These are phyloP conservation scores for Flammula alnicola DNA, from an alignment of 1,284 basidiomycete genomes.

Conservation along the genomic window DNA sequence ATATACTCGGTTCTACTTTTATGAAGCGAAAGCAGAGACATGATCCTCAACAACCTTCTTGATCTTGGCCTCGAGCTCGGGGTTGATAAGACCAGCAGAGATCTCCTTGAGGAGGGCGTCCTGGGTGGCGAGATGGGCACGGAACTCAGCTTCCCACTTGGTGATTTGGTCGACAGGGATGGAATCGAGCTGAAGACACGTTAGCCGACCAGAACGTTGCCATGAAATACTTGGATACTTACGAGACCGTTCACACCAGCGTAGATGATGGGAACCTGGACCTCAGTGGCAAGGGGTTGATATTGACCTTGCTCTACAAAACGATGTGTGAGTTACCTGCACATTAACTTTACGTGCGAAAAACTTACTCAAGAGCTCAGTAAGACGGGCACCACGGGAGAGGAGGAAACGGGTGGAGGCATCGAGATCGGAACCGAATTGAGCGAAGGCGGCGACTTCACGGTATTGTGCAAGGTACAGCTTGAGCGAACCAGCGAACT, in stretches of 20 bases:
- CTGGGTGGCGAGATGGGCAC: constrained; percentile 80
- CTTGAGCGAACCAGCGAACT: constrained; percentile 99
- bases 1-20: constrained; percentile 32
- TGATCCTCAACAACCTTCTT: constrained; percentile 91
- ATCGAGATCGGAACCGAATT: constrained; percentile 99
- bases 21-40: constrained; percentile 78
- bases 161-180: constrained; percentile 95
- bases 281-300: constrained; percentile 88
- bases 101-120: constrained; percentile 80
- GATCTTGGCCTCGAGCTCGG: constrained; percentile 91
- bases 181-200: too few relatives aligned
- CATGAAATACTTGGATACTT: too few relatives aligned
- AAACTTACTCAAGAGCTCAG: constrained; percentile 94
- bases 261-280: constrained; percentile 98
- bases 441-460: constrained; percentile 99
- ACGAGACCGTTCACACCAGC: constrained; percentile 99
- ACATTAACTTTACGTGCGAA: too few relatives aligned
- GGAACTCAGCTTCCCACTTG: constrained; percentile 92
- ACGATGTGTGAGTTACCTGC: too few relatives aligned
- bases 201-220: too few relatives aligned
- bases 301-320: constrained; percentile 97
- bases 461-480: constrained; percentile 99
- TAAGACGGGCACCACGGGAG: constrained; percentile 96
- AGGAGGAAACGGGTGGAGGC: constrained; percentile 98
- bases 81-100: constrained; percentile 80